A percentile compares a stretch with the other conserved stretches of the same genome.
Evolutionary conservation across 371 early-diverging fungal genomes (phyloP).

Genomic region (Cokeromyces recurvatus): DNA sequence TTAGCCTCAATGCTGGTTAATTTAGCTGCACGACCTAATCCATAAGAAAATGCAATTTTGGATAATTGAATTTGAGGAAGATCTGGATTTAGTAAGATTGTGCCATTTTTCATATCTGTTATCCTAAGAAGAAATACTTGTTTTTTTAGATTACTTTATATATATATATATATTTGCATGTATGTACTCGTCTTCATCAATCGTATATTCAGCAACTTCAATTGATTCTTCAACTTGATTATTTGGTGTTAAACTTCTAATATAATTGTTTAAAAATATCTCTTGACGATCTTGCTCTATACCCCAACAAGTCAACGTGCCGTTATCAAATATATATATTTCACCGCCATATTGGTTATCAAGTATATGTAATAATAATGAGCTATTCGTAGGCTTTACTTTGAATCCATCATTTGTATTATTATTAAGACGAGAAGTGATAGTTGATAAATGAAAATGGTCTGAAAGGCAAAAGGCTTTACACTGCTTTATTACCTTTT

Average conservation of each 20-base stretch:
- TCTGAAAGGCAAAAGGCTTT: no score
- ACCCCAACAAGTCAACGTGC: slow-evolving; percentile 25
- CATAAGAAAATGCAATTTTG: slow-evolving; percentile 28
- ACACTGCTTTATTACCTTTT: no score
- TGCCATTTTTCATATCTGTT: slow-evolving; percentile 25
- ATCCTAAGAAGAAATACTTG: slow-evolving; percentile 10
- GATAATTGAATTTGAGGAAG: slow-evolving; percentile 18
- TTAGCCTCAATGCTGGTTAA: slow-evolving; percentile 14
- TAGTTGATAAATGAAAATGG: no score
- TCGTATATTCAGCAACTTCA: slow-evolving; percentile 13
- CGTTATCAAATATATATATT: slow-evolving; percentile 22
- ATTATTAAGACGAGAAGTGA: no score
- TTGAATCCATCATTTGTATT: no score
- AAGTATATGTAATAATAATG: no score
- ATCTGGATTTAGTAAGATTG: slow-evolving; percentile 26
- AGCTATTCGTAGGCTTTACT: no score
- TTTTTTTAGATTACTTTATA: no score
- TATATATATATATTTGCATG: no score
- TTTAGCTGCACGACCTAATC: slow-evolving; percentile 26
- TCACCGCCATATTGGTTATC: slow-evolving; percentile 21
- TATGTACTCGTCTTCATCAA: slow-evolving; percentile 36
- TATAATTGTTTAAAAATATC: slow-evolving; percentile 4
- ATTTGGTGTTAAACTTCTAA: not conserved
- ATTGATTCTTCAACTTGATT: not conserved
- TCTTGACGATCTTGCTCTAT: slow-evolving; percentile 3